phyloP scores from a whole-genome alignment of 1,284 basidiomycete genomes.

The Agroathelia rolfsii region DNA sequence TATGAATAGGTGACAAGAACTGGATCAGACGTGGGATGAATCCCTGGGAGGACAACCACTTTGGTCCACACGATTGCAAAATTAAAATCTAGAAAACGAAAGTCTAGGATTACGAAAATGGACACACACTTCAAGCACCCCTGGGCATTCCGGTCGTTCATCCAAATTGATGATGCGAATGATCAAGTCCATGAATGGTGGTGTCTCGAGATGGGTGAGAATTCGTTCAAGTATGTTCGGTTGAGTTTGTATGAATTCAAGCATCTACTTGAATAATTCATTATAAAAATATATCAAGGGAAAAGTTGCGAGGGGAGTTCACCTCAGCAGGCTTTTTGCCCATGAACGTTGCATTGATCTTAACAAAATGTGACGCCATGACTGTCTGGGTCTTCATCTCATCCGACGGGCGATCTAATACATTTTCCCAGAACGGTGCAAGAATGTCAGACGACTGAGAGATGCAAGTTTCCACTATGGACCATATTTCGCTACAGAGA shows the following conservation, averaged over 20 bases:
- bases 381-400: slow-evolving; percentile 71
- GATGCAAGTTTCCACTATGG: slow-evolving; percentile 85
- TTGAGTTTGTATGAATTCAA: slow-evolving; percentile 81
- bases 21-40: slow-evolving; percentile 78
- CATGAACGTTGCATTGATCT: slow-evolving; percentile 83
- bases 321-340: slow-evolving; percentile 87
- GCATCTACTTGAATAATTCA: slow-evolving; percentile 57
- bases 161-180: slow-evolving; percentile 90
- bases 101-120: slow-evolving; percentile 17
- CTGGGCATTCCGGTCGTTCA: slow-evolving; percentile 72
- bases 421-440: slow-evolving; percentile 86
- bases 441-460: slow-evolving; percentile 63
- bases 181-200: slow-evolving; percentile 87
- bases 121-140: slow-evolving; percentile 75
- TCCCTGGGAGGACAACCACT: slow-evolving; percentile 84
- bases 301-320: slow-evolving; percentile 23
- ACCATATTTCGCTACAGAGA: slow-evolving; percentile 92
- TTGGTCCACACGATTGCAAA: no score
- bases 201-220: slow-evolving; percentile 79
- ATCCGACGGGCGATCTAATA: slow-evolving; percentile 70
- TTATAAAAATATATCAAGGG: slow-evolving; percentile 19
- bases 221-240: slow-evolving; percentile 79
- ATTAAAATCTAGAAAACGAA: slow-evolving; percentile 15
- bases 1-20: slow-evolving; percentile 73
- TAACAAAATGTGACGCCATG: slow-evolving; percentile 77